Evolutionary conservation across 2,329 filamentous ascomycete genomes (phyloP), one percentile per base, ranked within the genome.

Genomic region (Drechmeria coniospora): DNA sequence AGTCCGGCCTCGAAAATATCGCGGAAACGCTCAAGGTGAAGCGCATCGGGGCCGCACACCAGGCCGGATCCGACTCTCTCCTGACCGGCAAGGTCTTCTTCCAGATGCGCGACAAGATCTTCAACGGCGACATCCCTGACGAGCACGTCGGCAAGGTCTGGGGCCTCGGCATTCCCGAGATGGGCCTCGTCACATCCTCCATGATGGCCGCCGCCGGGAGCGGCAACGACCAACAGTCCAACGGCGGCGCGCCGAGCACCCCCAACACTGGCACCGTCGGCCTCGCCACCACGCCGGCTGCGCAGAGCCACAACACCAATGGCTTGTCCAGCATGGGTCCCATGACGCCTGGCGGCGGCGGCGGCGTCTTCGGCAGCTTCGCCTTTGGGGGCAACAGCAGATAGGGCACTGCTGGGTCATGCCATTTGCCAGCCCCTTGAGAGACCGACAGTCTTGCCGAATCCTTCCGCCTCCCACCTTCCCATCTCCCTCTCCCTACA

Each of bases 31-130:
- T 98, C 35, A 87, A 84, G 44, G 79, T 94, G 32, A 84, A 90
- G 57, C 74, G 90, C 26, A 65, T 92, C 18, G 90, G 90, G 8
- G 72, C 75, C 19, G 80, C 83, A 28, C 90, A 98, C 51, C 86
- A 92, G 48, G 90, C 86, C 21, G 90, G 87, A 16, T 92, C 82
- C 1, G 90, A 98, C 53, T 87, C 84, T 13, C 70, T 94, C 42
- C 69, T 98, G 17, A 98, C 90, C 0, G 90, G 90, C 26, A 78
- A 79, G 42, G 83, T 94, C 17, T 98, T 94, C 57, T 98, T 92
- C 69, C 79, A 84, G 44, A 79, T 95, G 63, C 74, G 77, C 33
- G 78, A 84, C 47, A 75, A 81, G 46, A 81, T 95, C 38, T 95
- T 92, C 56, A 77, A 79, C 42, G 79, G 80, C 35, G 67, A 74